These are phyloP conservation scores for Geranomyces variabilis DNA, from an alignment of 192 early-diverging fungal species.

Conservation along the genomic window DNA sequence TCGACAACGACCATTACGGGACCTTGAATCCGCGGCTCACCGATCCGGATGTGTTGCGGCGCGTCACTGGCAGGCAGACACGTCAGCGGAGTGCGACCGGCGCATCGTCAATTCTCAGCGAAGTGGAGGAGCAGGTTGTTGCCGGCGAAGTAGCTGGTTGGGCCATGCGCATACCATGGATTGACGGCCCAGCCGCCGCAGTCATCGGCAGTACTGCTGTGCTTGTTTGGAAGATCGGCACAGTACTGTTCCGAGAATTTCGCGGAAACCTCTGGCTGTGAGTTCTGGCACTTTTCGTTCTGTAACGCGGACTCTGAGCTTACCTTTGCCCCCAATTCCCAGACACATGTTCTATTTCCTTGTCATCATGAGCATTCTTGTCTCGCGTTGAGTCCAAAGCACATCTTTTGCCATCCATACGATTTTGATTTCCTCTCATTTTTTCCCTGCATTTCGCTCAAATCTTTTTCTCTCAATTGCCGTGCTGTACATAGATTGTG, in stretches of 20 bases:
- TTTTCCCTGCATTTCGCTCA: no score
- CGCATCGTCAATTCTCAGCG: background rate
- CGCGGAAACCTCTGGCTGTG: background rate
- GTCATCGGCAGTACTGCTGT: background rate
- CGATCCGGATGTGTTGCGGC: background rate
- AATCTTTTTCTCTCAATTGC: no score
- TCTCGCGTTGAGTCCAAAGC: no score
- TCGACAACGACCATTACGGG: background rate
- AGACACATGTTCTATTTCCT: no score
- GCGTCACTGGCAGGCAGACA: background rate
- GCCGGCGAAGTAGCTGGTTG: background rate
- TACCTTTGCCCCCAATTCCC: no score
- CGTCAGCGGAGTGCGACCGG: constrained; percentile 1
- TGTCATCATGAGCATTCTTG: no score
- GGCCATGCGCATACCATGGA: constrained; percentile 8
- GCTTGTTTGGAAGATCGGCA: constrained; percentile 1
- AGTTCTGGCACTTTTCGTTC: background rate
- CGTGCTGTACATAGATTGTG: no score
- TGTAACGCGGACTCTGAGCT: no score
- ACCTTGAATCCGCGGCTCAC: background rate
- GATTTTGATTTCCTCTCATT: no score
- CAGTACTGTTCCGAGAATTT: background rate
- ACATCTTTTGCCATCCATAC: no score
- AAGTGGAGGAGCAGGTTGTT: background rate
- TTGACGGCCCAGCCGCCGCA: background rate